Evolutionary conservation across 1,284 basidiomycete genomes (phyloP).

Genomic region (Heterobasidion annosum): DNA sequence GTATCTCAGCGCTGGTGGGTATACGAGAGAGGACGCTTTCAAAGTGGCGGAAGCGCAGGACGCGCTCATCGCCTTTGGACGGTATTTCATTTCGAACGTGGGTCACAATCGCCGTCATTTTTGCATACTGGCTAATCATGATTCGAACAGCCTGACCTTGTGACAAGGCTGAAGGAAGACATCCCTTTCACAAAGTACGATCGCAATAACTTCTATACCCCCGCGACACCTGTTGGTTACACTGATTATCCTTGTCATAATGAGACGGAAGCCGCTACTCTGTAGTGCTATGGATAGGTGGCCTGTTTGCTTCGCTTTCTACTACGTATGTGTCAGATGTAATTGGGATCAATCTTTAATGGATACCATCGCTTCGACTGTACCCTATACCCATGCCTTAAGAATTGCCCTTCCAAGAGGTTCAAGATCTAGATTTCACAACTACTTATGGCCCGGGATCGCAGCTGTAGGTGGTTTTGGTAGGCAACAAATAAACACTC

Average conservation of each 20-base stretch:
- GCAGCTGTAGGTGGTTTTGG: too few species aligned
- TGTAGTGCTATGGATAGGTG: background rate
- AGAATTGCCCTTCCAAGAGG: background rate
- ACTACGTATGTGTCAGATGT: background rate
- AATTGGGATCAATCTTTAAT: background rate
- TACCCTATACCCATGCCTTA: background rate
- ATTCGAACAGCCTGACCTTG: constrained; percentile 32
- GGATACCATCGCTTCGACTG: background rate
- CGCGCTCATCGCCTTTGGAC: constrained; percentile 8
- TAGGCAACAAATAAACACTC: too few species aligned
- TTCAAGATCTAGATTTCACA: background rate
- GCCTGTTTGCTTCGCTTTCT: background rate
- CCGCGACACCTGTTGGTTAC: constrained; percentile 23
- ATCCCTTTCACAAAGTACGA: constrained; percentile 23
- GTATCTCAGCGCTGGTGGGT: constrained; percentile 26
- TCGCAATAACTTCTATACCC: constrained; percentile 23
- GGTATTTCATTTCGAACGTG: constrained; percentile 7
- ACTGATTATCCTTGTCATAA: constrained; percentile 25
- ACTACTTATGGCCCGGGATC: background rate
- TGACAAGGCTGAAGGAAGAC: constrained; percentile 25
- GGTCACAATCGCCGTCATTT: constrained; percentile 6
- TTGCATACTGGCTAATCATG: background rate
- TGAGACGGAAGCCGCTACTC: background rate
- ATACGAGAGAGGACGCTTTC: constrained; percentile 6
- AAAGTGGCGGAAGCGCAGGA: constrained; percentile 6